Evolutionary conservation across 2,329 filamentous ascomycete species (phyloP), one percentile per base, ranked within the genome.

Genomic region (Colletotrichum cuscutae): DNA sequence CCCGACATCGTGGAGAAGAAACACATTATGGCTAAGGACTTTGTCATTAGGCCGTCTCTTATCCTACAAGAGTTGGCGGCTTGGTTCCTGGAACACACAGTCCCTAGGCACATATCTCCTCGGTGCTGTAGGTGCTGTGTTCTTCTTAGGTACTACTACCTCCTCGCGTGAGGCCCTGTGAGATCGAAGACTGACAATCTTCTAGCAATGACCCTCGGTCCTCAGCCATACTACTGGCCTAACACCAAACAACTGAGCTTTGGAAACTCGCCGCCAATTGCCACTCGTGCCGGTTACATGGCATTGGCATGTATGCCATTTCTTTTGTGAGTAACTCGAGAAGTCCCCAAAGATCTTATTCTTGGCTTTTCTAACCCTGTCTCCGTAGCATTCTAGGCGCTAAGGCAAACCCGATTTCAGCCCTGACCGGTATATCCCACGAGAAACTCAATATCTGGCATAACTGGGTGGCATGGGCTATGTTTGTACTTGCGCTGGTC

Each of bases 361-460:
- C 1, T 11, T 32, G 8, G 5, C n/a, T 28, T 3, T 62, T 61
- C 49, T 53, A 57, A 56, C 11, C 3, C 9, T 32, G 12, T 8
- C 1, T n/a, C 8, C 30, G 9, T 35, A 86, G 83, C 37, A 81
- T 84, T 3, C 81, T 88, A 4, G 83, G 86, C 7, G 82, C 83
- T n/a, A 91, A 91, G 77, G 85, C 87, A 1, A 91, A 90, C 74
- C 81, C 87, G 75, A 86, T 91, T 65, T 86, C 89, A 0, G 79
- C 81, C 0, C 66, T 89, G 9, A 90, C 89, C 0, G 89, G 89
- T 0, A 81, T 90, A 12, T 85, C 88, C 0, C 88, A 90, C 70
- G 89, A 91, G 76, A 87, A 86, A 68, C 83, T 91, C 1, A 87
- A 89, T 68, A 78, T 88, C n/a, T 89, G 87, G 76, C 88, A 90